phyloP scores from a whole-genome alignment of 2,329 filamentous ascomycete genomes.

The Curvularia verruculosa region DNA sequence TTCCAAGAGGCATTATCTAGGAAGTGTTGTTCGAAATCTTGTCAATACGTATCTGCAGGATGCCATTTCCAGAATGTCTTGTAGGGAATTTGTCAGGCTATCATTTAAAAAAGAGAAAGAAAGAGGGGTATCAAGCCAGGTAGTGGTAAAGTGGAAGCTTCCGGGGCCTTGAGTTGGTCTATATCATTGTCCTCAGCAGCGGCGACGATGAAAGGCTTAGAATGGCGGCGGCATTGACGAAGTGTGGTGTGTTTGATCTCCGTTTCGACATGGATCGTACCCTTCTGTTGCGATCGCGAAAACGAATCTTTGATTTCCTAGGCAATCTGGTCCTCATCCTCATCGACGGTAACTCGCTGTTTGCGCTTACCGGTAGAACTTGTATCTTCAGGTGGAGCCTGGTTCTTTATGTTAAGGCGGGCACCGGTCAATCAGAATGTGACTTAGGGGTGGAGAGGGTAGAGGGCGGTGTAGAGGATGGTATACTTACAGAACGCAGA shows the following conservation, averaged over 20 bases:
- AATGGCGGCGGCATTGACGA: constrained; percentile 41
- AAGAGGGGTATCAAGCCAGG: constrained; percentile 43
- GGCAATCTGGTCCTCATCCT: constrained; percentile 42
- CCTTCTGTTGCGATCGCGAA: constrained; percentile 32
- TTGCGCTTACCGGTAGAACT: constrained; percentile 34
- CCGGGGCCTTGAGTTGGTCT: constrained; percentile 25
- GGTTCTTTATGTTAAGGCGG: constrained; percentile 33
- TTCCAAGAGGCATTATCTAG: too few species aligned
- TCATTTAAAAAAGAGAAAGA: too few species aligned
- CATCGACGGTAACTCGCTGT: constrained; percentile 39
- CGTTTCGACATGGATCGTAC: constrained; percentile 23
- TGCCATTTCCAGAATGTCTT: too few species aligned
- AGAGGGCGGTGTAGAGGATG: too few species aligned
- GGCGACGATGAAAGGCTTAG: constrained; percentile 39
- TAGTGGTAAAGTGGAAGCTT: constrained; percentile 36
- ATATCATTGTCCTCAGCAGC: constrained; percentile 21
- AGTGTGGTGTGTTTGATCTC: constrained; percentile 22
- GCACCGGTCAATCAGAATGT: too few species aligned
- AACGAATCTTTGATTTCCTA: constrained; percentile 42
- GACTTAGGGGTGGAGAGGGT: too few species aligned
- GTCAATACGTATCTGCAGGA: too few species aligned
- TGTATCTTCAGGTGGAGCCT: constrained; percentile 27
- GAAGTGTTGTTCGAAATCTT: too few species aligned
- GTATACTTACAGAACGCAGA: too few species aligned
- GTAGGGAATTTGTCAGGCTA: too few species aligned